These are phyloP conservation scores for Rosa chinensis DNA, from an alignment of 306 rosid genomes.

Conservation along the genomic window DNA sequence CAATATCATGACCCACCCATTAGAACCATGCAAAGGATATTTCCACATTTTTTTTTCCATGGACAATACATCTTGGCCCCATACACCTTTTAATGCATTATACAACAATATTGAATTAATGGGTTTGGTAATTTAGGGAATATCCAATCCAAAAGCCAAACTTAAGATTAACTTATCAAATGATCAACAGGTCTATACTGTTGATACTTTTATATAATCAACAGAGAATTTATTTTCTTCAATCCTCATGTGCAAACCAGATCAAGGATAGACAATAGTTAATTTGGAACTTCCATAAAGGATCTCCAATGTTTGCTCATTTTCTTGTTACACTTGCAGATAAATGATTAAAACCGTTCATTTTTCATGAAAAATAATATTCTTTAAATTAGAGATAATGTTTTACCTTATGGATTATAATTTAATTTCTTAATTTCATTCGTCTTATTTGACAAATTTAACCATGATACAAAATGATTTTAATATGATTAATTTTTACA, in stretches of 20 bases:
- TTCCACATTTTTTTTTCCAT: neutral
- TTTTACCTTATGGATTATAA: too few relatives aligned
- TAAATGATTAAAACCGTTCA: neutral
- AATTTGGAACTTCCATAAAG: neutral
- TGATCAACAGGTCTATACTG: neutral
- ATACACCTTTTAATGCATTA: constrained; percentile 11
- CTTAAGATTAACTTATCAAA: neutral
- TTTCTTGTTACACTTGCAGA: neutral
- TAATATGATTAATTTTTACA: too few relatives aligned
- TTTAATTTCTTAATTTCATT: neutral
- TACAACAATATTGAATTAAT: neutral
- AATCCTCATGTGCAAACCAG: neutral
- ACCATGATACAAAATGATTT: neutral
- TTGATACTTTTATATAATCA: neutral
- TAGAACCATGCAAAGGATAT: constrained; percentile 25
- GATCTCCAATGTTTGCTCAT: neutral
- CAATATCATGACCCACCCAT: constrained; percentile 25
- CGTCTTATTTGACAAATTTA: neutral
- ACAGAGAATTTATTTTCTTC: neutral
- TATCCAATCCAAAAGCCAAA: neutral
- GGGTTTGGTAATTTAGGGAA: constrained; percentile 4
- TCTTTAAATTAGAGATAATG: neutral
- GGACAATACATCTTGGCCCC: constrained; percentile 13
- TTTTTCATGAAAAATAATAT: neutral
- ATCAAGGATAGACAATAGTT: neutral